phyloP scores from a whole-genome alignment of 495 filamentous ascomycete species.

The Daldinia vernicosa region DNA sequence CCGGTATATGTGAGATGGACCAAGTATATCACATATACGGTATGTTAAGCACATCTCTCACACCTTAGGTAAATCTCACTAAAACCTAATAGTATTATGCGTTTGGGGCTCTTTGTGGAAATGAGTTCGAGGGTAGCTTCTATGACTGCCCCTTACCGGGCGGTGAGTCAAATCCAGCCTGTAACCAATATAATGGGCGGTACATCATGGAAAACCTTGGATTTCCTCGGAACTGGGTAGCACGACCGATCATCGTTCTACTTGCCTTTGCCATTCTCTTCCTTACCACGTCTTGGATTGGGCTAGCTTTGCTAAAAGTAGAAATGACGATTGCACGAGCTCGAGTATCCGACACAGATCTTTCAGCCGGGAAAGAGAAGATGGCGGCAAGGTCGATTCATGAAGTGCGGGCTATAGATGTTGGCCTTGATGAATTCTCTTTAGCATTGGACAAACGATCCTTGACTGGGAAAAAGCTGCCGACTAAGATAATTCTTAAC shows the following conservation, averaged over 20 bases:
- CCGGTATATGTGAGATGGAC: conserved; percentile 78
- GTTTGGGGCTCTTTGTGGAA: conserved; percentile 71
- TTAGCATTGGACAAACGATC: conserved; percentile 69
- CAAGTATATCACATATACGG: conserved; percentile 66
- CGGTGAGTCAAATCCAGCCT: conserved; percentile 66
- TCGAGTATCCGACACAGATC: conserved; percentile 61
- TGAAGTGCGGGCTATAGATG: conserved; percentile 65
- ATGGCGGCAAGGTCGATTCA: conserved; percentile 59
- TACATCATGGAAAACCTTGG: conserved; percentile 73
- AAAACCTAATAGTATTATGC: conserved; percentile 64
- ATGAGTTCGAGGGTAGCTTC: conserved; percentile 73
- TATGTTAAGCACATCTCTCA: conserved; percentile 38
- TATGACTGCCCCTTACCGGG: conserved; percentile 71
- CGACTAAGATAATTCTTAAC: conserved; percentile 67
- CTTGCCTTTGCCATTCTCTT: conserved; percentile 66
- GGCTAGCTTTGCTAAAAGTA: conserved; percentile 66
- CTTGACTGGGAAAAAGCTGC: conserved; percentile 53
- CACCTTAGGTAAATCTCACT: not conserved
- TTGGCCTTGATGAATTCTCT: conserved; percentile 67
- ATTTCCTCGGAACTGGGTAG: conserved; percentile 69
- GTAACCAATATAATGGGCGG: conserved; percentile 70
- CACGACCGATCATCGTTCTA: conserved; percentile 67
- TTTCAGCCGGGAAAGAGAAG: conserved; percentile 69
- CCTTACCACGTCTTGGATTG: conserved; percentile 62
- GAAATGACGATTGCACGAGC: conserved; percentile 69